Base-by-base conservation (phyloP, 73 alveolate genomes). In the Paramecium caudatum region DNA sequence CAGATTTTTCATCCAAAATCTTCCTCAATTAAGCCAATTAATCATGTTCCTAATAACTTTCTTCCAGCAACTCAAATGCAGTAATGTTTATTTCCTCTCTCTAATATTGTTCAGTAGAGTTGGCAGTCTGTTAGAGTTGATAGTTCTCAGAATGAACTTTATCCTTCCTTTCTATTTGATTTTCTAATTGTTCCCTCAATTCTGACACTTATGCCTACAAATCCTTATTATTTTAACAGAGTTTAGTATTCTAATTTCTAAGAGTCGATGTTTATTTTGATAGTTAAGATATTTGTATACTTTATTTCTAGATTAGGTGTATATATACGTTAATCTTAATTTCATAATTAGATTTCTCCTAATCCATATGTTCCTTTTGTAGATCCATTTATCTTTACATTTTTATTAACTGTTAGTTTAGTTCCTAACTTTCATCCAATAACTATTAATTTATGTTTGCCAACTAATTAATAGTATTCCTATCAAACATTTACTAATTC, bases 11-110 rank as follows among this genome's bases (percentile, higher is more conserved):
- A 37, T 74, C 68, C 37, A 74, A 74, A 19, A 68, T 6, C 23
- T 41, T 41, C 4, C 46, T 23, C 7, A 43, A 33, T 12, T 65
- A 1, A 33, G 36, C n/a, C 2, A 30, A 32, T 1, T 25, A 7
- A 65, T 65, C 49, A 25, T 65, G 27, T 30, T 65, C 83, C 16
- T 65, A 46, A 55, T 55, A 55, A 55, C 80, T 55, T 10, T 65
- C 83, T 15, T 36, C 83, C 0, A 30, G 34, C 13, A 65, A 65
- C 7, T 74, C 88, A 74, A 74, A 74, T 7, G 88, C 88, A 21
- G 88, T 74, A n/a, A 43, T 74, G 43, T 45, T 74, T n/a, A 19
- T 23, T 7, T 74, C 88, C 5, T 74, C 88, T 45, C 47, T 74
- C 16, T 16, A 39, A 39, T 37, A 23, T 17, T 41, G 19, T 39